A percentile compares a stretch with the other conserved stretches of the same genome.
phyloP scores from a whole-genome alignment of 1,139 yeast genomes.

The Chernovozyma sophiae-reginae region DNA sequence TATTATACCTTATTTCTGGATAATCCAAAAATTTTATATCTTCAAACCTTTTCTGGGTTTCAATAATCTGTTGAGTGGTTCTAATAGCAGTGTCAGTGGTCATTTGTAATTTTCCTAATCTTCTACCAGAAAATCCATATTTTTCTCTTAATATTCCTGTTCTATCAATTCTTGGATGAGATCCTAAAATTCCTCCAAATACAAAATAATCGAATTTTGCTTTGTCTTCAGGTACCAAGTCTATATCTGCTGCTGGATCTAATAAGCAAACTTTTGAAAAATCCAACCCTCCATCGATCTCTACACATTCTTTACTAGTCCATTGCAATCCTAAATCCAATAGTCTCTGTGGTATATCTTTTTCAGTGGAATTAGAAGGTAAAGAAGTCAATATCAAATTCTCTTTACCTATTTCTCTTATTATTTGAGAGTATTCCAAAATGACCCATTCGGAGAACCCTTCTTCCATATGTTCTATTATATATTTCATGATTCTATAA shows the following conservation, averaged over 20 bases:
- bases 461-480: conserved; percentile 96
- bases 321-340: conserved; percentile 67
- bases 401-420: conserved; percentile 73
- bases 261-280: conserved; percentile 67
- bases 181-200: conserved; percentile 95
- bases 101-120: conserved; percentile 88
- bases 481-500: conserved; percentile 80
- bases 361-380: conserved; percentile 55
- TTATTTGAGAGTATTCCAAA: conserved; percentile 79
- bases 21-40: conserved; percentile 82
- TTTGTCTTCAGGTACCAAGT: conserved; percentile 67
- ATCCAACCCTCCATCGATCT: conserved; percentile 41
- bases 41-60: conserved; percentile 53
- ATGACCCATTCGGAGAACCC: conserved; percentile 96
- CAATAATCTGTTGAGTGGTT: conserved; percentile 75
- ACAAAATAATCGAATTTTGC: conserved; percentile 75
- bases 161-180: conserved; percentile 94
- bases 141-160: conserved; percentile 80
- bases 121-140: conserved; percentile 79
- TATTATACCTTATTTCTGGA: conserved; percentile 86
- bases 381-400: conserved; percentile 78
- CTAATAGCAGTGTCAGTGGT: conserved; percentile 96
- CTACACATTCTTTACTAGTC: conserved; percentile 71
- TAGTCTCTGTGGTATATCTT: conserved; percentile 63
- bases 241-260: conserved; percentile 81